Base-by-base conservation (phyloP, 179 eudicot species). In the Patellifolia procumbens region DNA sequence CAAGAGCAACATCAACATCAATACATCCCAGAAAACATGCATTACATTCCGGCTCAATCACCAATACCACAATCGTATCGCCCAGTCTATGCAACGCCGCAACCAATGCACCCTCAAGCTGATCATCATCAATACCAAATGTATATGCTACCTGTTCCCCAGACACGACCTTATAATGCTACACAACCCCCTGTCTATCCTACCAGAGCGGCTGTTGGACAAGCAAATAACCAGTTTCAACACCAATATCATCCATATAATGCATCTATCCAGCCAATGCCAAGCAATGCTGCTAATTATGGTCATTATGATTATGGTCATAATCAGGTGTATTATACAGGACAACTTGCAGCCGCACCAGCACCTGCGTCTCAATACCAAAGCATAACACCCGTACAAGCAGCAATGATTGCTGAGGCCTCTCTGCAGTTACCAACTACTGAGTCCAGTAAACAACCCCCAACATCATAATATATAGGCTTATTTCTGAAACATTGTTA, bases 381-480 rank as follows among this genome's bases (percentile, higher is more conserved):
- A 51, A 81, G 80, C 64, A 72, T 81, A 17, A 76, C 80, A 1
- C 83, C 83, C 0, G 83, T 80, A 35, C 83, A 81, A 76, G 83
- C 83, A 2, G 83, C 77, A 43, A 81, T 76, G 77, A 72, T 81
- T 5, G 77, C 83, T 0, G 83, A 76, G 80, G 80, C 83, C 28
- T 65, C 80, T 31, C 43, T 64, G 74, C 80, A 81, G 64, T 31
- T 77, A 37, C 83, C 83, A 24, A 43, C 48, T 65, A 28, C 45
- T 6, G 83, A 81, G 52, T 12, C 16, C 29, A 39, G 31, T 43
- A 70, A 63, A 61, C 83, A 75, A 24, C 67, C 49, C 7, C 78
- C 75, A 51, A 56, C 73, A 8, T 48, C 73, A 69, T 69, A 69
- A 49, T 42, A 5, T 67, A 20, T 42, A 37, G 39, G 7, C 29